Base-by-base conservation (phyloP, 805 yeast species). In the Schwanniomyces vanrijiae region DNA sequence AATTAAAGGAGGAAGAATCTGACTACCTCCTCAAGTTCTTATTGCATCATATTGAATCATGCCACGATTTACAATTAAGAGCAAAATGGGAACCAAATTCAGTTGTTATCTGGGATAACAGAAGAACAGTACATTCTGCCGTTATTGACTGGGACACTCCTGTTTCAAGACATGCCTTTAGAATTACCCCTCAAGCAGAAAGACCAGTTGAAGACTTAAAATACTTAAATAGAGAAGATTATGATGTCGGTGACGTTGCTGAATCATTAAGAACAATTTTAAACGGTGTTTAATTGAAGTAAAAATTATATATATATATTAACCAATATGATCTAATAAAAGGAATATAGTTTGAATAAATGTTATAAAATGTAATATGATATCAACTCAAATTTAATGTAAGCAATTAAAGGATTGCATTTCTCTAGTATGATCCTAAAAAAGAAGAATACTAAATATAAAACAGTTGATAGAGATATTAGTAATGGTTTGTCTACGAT, bases 61-160 rank as follows among this genome's bases (percentile, higher is more conserved):
- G 80, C 22, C 77, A 76, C 47, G 90, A 84, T 61, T 73, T 84
- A 55, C 88, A 85, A 54, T 70, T 84, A 45, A 78, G 91, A 60
- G 88, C 88, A 40, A 75, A 65, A 45, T 87, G 90, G 87, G 84
- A 81, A 59, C 83, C 84, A 44, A 77, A 78, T 42, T 78, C 90
- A 1, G 85, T 87, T 43, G 88, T 83, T 16, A 65, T 85, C 22
- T 87, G 92, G 92, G 94, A 87, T 59, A 87, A 87, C 73, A 81
- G 94, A 62, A 73, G 85, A 59, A 78, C 82, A 8, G 66, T 78
- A 21, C 94, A 87, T 63, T 72, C 87, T 11, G 90, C 90, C 13
- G 74, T 83, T 14, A 77, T 81, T 46, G 92, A 87, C 58, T 86
- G 88, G 84, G 85, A 79, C 54, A 73, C 78, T 40, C 83, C 86